Conservation (phyloP, 2,329 filamentous ascomycete species). For the Fusarium ramigenum region DNA sequence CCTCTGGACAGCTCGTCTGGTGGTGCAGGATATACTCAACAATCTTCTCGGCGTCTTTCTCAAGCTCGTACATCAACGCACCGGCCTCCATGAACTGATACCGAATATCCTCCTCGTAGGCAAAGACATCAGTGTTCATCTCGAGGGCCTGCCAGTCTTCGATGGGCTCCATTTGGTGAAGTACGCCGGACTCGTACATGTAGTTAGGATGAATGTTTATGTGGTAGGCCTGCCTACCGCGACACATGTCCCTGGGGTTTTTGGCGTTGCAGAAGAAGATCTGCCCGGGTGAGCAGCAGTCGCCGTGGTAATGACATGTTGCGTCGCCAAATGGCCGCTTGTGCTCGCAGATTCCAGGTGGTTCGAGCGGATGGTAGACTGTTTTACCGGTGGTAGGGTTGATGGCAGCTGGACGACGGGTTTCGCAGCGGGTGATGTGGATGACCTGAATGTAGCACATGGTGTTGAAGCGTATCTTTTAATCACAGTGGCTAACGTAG, state of each 20-base stretch:
- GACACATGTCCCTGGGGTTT: neutral
- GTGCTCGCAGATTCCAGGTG: constrained; percentile 7
- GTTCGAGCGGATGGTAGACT: constrained; percentile 23
- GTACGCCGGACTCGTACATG: neutral
- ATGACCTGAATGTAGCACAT: constrained; percentile 24
- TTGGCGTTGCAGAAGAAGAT: neutral
- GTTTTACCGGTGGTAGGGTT: neutral
- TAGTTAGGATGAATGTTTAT: neutral
- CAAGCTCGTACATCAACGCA: neutral
- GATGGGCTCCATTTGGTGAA: neutral
- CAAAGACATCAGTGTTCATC: neutral
- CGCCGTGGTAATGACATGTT: constrained; percentile 4
- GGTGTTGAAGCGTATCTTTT: neutral
- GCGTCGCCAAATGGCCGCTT: fast-evolving
- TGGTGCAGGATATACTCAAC: neutral
- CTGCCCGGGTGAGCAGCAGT: neutral
- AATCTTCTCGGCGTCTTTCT: neutral
- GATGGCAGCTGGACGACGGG: constrained; percentile 17
- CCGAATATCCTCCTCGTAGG: constrained; percentile 14
- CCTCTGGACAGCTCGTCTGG: neutral
- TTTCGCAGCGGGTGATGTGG: constrained; percentile 25
- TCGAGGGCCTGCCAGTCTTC: neutral
- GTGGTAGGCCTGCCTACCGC: constrained; percentile 18
- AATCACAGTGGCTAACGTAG: neutral
- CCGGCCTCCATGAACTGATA: constrained; percentile 17